Evolutionary conservation across 176 grass and related monocot species (phyloP).

Genomic region (Oryza coarctata): DNA sequence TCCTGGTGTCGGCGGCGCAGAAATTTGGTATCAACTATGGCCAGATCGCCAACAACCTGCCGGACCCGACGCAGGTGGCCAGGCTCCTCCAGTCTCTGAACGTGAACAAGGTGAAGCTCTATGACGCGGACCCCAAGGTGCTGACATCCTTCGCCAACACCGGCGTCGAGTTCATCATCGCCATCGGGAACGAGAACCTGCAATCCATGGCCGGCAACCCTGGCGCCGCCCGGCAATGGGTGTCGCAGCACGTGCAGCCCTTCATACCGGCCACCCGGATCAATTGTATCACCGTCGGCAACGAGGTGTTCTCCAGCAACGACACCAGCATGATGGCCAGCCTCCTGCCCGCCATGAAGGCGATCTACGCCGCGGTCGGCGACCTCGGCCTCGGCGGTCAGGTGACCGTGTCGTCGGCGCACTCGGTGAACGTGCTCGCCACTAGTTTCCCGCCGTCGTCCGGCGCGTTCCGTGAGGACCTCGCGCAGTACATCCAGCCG

Average conservation of each 20-base stretch:
- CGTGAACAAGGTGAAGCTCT: conserved; percentile 81
- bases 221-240: conserved; percentile 55
- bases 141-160: conserved; percentile 64
- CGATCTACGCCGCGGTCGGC: conserved; percentile 51
- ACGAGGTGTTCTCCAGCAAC: conserved; percentile 66
- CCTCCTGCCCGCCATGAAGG: conserved; percentile 75
- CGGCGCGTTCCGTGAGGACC: conserved; percentile 56
- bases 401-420: conserved; percentile 70
- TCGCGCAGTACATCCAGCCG: conserved; percentile 64
- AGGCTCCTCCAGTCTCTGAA: conserved; percentile 60
- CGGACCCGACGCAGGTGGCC: conserved; percentile 53
- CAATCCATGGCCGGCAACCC: conserved; percentile 40
- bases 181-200: conserved; percentile 67
- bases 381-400: conserved; percentile 34
- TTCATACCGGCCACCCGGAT: conserved; percentile 64
- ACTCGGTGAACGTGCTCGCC: conserved; percentile 57
- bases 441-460: conserved; percentile 70
- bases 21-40: conserved; percentile 89
- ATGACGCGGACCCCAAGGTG: conserved; percentile 68
- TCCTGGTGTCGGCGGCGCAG: conserved; percentile 33
- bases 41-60: conserved; percentile 77
- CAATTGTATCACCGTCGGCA: conserved; percentile 78
- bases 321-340: conserved; percentile 47
- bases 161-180: conserved; percentile 77
- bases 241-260: conserved; percentile 66